These are phyloP conservation scores for Leccinum incarnatum DNA, from an alignment of 768 basidiomycete species.

Conservation along the genomic window DNA sequence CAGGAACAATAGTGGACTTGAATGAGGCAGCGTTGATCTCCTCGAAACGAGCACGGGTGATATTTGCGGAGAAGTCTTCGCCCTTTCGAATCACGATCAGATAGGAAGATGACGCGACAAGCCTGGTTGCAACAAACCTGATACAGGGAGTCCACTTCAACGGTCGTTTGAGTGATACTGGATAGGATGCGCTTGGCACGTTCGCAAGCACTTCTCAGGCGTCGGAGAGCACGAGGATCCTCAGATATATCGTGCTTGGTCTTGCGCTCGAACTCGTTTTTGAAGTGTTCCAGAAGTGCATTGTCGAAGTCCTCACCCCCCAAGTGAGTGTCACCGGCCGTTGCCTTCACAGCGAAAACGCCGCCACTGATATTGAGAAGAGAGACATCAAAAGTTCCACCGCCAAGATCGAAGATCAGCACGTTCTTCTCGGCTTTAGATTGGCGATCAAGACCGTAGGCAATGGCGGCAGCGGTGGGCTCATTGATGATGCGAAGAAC, in stretches of 20 bases:
- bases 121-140: constrained; percentile 50
- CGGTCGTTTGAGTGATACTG: constrained; percentile 96
- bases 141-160: constrained; percentile 98
- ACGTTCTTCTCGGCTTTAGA: constrained; percentile 95
- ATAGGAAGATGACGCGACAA: neutral
- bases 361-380: constrained; percentile 96
- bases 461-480: constrained; percentile 98
- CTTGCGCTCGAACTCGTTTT: constrained; percentile 99
- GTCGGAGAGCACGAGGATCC: constrained; percentile 94
- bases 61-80: constrained; percentile 97
- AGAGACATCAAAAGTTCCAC: constrained; percentile 99
- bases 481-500: constrained; percentile 99
- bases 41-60: constrained; percentile 99
- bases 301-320: constrained; percentile 99
- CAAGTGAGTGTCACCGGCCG: constrained; percentile 98
- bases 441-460: constrained; percentile 97
- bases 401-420: constrained; percentile 98
- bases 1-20: constrained; percentile 97
- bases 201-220: constrained; percentile 96
- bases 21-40: constrained; percentile 95
- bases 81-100: constrained; percentile 49
- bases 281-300: constrained; percentile 96
- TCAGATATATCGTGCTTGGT: constrained; percentile 95
- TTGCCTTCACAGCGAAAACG: constrained; percentile 99
- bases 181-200: constrained; percentile 99